Conservation (phyloP, 257 asterid genomes). For the Capsicum chinense region DNA sequence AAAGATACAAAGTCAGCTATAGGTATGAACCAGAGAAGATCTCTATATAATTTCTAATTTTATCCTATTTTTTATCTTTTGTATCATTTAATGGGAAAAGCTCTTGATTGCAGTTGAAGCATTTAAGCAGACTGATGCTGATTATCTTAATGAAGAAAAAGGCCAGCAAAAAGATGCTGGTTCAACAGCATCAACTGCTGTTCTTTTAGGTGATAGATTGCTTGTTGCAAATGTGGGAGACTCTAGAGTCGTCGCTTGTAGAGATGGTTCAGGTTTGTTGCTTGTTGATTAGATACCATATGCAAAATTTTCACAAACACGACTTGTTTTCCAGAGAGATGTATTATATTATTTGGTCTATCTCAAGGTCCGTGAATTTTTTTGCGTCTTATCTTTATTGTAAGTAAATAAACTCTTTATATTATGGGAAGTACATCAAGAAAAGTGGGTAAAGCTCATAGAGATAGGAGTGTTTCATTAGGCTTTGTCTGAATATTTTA, state of each 20-base stretch:
- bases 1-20: constrained; percentile 73
- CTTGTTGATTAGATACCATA: constrained; percentile 17
- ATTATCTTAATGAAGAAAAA: constrained; percentile 69
- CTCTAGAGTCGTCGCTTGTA: constrained; percentile 82
- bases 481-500: not conserved
- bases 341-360: constrained; percentile 24
- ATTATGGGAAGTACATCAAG: not conserved
- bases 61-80: not conserved
- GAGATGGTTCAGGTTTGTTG: constrained; percentile 72
- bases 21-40: constrained; percentile 47
- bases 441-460: constrained; percentile 3
- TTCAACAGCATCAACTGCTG: constrained; percentile 82
- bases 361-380: not conserved
- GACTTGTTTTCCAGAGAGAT: constrained; percentile 5
- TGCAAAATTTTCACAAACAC: constrained; percentile 8
- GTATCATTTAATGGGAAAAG: constrained; percentile 29
- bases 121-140: constrained; percentile 66
- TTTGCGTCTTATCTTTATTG: constrained; percentile 21
- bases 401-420: not conserved
- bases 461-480: not conserved
- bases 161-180: constrained; percentile 81
- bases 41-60: not conserved
- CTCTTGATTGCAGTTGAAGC: constrained; percentile 65
- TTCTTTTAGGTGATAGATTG: constrained; percentile 64
- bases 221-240: constrained; percentile 86